A percentile compares a stretch with the other conserved stretches of the same genome.
Conservation (phyloP, 306 rosid genomes). For the Vigna trinervia region DNA sequence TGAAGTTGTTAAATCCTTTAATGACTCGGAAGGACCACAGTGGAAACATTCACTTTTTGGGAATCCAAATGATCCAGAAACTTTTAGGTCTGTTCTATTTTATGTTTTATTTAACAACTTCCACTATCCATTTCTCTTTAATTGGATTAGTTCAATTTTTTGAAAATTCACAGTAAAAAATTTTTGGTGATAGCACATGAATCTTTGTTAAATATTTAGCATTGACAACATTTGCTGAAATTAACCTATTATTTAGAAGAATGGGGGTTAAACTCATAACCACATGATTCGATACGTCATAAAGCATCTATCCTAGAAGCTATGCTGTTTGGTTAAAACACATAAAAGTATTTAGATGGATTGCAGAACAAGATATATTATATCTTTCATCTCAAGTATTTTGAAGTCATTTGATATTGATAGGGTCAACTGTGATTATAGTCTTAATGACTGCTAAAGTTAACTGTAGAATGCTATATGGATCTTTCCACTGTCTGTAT, state of each 20-base stretch:
- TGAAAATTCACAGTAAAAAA: not conserved
- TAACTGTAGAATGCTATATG: not conserved
- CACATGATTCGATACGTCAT: not conserved
- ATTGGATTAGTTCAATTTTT: conserved; percentile 8
- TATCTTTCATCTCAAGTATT: conserved; percentile 7
- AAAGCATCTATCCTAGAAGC: conserved; percentile 25
- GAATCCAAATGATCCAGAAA: conserved; percentile 92
- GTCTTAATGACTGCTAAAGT: conserved; percentile 33
- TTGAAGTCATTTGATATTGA: conserved; percentile 35
- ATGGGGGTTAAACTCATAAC: not conserved
- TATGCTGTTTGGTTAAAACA: conserved; percentile 19
- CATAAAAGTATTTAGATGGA: not conserved
- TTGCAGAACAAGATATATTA: not conserved
- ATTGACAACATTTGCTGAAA: not conserved
- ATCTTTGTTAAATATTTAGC: not conserved
- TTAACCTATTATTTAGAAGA: conserved; percentile 23
- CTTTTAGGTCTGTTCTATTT: conserved; percentile 73
- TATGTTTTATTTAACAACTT: conserved; percentile 19
- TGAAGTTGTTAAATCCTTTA: conserved; percentile 88
- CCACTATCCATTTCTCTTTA: conserved; percentile 36
- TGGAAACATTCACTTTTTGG: conserved; percentile 96
- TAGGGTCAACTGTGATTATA: conserved; percentile 24
- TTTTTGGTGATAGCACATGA: conserved; percentile 6
- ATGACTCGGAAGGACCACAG: conserved; percentile 90
- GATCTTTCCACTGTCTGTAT: conserved; percentile 25